phyloP scores from a whole-genome alignment of 2,329 filamentous ascomycete species.

The Nigrospora sphaerica region DNA sequence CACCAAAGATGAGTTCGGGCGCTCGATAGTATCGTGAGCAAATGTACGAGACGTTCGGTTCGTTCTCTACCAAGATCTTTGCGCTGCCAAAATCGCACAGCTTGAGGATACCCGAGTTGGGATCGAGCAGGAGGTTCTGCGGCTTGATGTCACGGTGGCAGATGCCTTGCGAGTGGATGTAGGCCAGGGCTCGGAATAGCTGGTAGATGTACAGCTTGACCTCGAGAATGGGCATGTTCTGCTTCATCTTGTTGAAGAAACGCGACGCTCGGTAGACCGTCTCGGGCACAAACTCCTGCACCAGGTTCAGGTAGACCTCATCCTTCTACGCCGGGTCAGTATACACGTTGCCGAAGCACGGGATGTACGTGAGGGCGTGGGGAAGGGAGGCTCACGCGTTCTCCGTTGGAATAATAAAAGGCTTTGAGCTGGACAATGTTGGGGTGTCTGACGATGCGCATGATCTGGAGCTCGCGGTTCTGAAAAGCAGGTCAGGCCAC shows the following conservation, averaged over 20 bases:
- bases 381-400: constrained; percentile 59
- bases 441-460: constrained; percentile 97
- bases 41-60: constrained; percentile 99
- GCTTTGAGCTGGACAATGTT: constrained; percentile 99
- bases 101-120: constrained; percentile 85
- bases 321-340: constrained; percentile 60
- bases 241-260: constrained; percentile 99
- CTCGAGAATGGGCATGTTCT: constrained; percentile 96
- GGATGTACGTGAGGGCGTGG: constrained; percentile 1
- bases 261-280: constrained; percentile 96
- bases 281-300: constrained; percentile 96
- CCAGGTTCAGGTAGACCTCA: constrained; percentile 96
- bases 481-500: constrained; percentile 28
- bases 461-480: constrained; percentile 99
- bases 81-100: constrained; percentile 98
- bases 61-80: constrained; percentile 97
- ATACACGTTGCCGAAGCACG: constrained; percentile 5
- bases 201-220: constrained; percentile 99
- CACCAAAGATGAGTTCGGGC: constrained; percentile 95
- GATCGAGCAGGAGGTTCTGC: constrained; percentile 92
- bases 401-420: constrained; percentile 99
- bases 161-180: constrained; percentile 98
- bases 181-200: constrained; percentile 94
- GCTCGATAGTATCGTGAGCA: constrained; percentile 98
- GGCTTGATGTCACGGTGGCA: constrained; percentile 99